A percentile compares a stretch with the other conserved stretches of the same genome.
These are phyloP conservation scores for Fomitiporia mediterranea DNA, from an alignment of 1,284 basidiomycete species.

Conservation along the genomic window DNA sequence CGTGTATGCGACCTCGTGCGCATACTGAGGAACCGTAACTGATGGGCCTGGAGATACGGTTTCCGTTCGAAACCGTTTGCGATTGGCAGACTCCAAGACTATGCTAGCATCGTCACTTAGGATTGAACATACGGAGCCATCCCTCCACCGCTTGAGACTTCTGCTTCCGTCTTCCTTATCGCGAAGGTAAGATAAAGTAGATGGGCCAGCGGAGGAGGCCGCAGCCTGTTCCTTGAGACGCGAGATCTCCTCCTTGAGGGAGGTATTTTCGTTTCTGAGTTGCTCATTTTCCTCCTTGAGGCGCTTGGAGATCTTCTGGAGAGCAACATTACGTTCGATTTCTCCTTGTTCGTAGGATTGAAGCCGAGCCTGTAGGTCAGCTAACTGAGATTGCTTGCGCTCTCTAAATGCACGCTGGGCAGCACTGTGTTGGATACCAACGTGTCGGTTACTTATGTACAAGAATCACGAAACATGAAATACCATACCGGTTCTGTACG, in stretches of 20 bases:
- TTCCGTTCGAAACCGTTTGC: slow-evolving; percentile 43
- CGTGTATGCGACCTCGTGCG: slow-evolving; percentile 21
- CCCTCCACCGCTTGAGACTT: slow-evolving; percentile 52
- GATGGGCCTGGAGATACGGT: slow-evolving; percentile 29
- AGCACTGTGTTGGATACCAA: slow-evolving; percentile 47
- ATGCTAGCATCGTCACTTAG: slow-evolving; percentile 22
- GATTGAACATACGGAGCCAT: slow-evolving; percentile 37
- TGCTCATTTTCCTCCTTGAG: slow-evolving; percentile 84
- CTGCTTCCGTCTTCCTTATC: slow-evolving; percentile 4
- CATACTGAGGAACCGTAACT: slow-evolving; percentile 22
- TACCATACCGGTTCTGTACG: slow-evolving; percentile 67
- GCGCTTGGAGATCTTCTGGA: slow-evolving; percentile 81
- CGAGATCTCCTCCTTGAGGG: slow-evolving; percentile 57
- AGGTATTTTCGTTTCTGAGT: slow-evolving; percentile 59
- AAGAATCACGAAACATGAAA: neutral
- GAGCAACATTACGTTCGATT: slow-evolving; percentile 81
- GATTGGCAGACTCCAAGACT: slow-evolving; percentile 32
- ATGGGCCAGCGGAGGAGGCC: slow-evolving; percentile 29
- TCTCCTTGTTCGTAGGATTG: slow-evolving; percentile 87
- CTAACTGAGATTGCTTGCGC: slow-evolving; percentile 84
- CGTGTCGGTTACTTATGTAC: slow-evolving; percentile 1
- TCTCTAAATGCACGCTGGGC: slow-evolving; percentile 90
- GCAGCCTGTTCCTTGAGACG: slow-evolving; percentile 44
- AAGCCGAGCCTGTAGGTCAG: slow-evolving; percentile 85
- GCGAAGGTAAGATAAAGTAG: neutral